Conservation (phyloP, 1,139 yeast species). For the Blastobotrys arbuscula region DNA sequence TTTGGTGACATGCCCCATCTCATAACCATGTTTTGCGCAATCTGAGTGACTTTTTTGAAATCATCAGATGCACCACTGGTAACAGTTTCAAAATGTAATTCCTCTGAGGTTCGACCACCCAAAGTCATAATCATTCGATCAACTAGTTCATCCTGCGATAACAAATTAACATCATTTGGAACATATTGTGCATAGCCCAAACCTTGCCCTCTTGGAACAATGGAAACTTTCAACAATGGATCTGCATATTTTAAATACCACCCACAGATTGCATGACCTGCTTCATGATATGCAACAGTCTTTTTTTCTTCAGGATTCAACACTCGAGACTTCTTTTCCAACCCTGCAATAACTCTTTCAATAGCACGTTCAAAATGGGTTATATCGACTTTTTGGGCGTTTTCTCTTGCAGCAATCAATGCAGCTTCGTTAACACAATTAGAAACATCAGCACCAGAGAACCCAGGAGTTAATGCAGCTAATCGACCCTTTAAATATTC, state of each 20-base stretch:
- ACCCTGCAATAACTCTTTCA: slow-evolving; percentile 94
- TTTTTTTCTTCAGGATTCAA: slow-evolving; percentile 81
- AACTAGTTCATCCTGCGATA: slow-evolving; percentile 67
- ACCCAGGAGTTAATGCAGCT: slow-evolving; percentile 96
- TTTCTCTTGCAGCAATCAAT: slow-evolving; percentile 83
- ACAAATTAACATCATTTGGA: slow-evolving; percentile 85
- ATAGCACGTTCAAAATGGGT: slow-evolving; percentile 91
- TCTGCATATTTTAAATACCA: slow-evolving; percentile 89
- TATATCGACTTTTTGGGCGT: slow-evolving; percentile 59
- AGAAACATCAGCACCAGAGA: slow-evolving; percentile 97
- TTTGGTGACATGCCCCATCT: slow-evolving; percentile 84
- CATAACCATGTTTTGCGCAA: slow-evolving; percentile 90
- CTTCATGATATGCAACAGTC: slow-evolving; percentile 95
- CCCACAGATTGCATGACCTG: slow-evolving; percentile 98
- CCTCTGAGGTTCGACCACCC: slow-evolving; percentile 96
- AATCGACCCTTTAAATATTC: slow-evolving; percentile 72
- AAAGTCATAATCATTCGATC: slow-evolving; percentile 95
- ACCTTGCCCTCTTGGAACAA: slow-evolving; percentile 95
- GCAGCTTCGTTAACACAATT: slow-evolving; percentile 98
- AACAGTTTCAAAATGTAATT: slow-evolving; percentile 79
- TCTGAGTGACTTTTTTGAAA: slow-evolving; percentile 86
- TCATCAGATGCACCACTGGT: slow-evolving; percentile 97
- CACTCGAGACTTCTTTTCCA: slow-evolving; percentile 83
- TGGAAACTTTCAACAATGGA: slow-evolving; percentile 89
- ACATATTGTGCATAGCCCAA: slow-evolving; percentile 97